Base-by-base conservation (phyloP, 441 rosid genomes). In the Gossypium trilobum region DNA sequence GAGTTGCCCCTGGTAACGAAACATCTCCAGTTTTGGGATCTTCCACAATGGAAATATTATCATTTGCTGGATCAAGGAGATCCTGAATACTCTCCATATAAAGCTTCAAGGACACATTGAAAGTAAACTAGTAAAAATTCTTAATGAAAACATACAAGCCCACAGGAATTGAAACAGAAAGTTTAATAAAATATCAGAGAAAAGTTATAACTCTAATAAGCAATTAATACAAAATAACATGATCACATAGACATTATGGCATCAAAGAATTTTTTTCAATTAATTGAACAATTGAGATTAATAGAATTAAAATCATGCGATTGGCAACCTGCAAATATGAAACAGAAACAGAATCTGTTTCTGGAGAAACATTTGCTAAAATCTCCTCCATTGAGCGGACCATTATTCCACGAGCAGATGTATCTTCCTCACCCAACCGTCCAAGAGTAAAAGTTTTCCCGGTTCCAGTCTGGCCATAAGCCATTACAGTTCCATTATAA, bases 391-490 rank as follows among this genome's bases (percentile, higher is more conserved):
- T 87, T 5, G 99, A 90, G 68, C 99, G 92, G 71, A 89, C 99
- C 98, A 95, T 95, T 76, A 95, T 95, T 73, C 99, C 99, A 72
- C 99, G 98, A 73, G 95, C 87, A 76, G 96, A 89, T 2, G 88
- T 85, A 71, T 95, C 98, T 81, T 87, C 93, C 60, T 88, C 95
- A 51, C 97, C 98, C 71, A 95, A 82, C 82, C 78, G 85, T 72
- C 97, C 99, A 71, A 95, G 95, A 23, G 99, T 95, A 78, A 92
- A 95, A 75, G 99, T 95, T 77, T 95, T 95, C 8, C 99, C 99
- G 0, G 99, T 95, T 75, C 99, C 99, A 6, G 99, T 95, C 82
- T 95, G 99, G 61, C 99, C 99, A 79, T 95, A 95, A 74, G 99
- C 99, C 99, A 95, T 92, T 3, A 95, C 89, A 29, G 99, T 92